Conservation (phyloP, 1,284 basidiomycete species). For the Vanrija pseudolonga region DNA sequence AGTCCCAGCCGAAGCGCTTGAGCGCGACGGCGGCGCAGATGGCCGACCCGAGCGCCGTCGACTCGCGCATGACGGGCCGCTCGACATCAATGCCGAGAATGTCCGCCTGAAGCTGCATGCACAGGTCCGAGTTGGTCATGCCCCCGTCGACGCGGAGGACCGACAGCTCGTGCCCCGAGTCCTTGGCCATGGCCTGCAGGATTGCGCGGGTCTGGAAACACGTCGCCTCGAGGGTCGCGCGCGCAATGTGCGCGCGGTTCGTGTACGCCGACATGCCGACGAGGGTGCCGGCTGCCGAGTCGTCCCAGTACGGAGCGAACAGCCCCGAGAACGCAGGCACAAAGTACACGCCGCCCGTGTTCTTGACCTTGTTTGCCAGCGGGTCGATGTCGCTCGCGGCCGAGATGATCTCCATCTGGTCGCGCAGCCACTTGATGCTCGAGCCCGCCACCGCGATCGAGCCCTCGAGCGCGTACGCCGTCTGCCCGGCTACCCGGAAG, state of each 20-base stretch:
- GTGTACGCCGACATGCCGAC: slow-evolving; percentile 78
- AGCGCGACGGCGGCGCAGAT: slow-evolving; percentile 89
- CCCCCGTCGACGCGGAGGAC: slow-evolving; percentile 90
- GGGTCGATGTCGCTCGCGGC: slow-evolving; percentile 81
- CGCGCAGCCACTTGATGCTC: slow-evolving; percentile 92
- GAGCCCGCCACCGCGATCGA: slow-evolving; percentile 92
- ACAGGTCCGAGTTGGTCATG: slow-evolving; percentile 73
- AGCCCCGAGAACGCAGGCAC: slow-evolving; percentile 94
- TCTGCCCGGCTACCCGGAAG: slow-evolving; percentile 75
- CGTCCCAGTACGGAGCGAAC: slow-evolving; percentile 63
- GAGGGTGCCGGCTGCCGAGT: slow-evolving; percentile 36
- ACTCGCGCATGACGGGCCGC: slow-evolving; percentile 93
- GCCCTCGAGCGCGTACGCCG: slow-evolving; percentile 87
- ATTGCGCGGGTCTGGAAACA: slow-evolving; percentile 80
- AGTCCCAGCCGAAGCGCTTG: slow-evolving; percentile 88
- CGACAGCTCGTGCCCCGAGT: slow-evolving; percentile 59
- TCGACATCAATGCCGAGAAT: slow-evolving; percentile 89
- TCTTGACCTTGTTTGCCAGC: slow-evolving; percentile 70
- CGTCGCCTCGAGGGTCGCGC: slow-evolving; percentile 84
- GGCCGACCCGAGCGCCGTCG: slow-evolving; percentile 90
- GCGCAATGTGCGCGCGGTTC: slow-evolving; percentile 86
- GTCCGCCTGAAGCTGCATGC: slow-evolving; percentile 90
- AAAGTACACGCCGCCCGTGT: slow-evolving; percentile 90
- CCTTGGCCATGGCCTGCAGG: slow-evolving; percentile 73
- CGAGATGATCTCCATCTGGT: slow-evolving; percentile 78